Percentiles rank a stretch among this genome's conserved stretches.
phyloP scores from a whole-genome alignment of 108 stramenopile species.

The Nitzschia sp. region DNA sequence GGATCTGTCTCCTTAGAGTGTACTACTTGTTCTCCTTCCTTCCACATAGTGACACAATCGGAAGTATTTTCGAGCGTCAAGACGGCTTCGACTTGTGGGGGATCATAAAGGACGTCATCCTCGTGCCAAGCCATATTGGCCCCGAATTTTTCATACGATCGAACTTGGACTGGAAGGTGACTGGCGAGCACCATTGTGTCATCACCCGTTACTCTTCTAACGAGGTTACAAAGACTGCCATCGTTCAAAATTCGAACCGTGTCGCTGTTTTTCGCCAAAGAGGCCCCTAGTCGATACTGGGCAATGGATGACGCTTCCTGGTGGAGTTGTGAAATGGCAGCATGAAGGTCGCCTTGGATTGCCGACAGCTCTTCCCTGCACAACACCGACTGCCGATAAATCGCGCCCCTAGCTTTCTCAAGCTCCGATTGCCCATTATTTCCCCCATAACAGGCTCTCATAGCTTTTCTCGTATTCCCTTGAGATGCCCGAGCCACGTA shows the following conservation, averaged over 20 bases:
- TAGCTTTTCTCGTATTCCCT: no score
- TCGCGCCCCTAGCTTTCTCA: conserved; percentile 49
- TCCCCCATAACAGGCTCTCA: no score
- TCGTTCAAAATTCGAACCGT: conserved; percentile 42
- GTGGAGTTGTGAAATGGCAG: conserved; percentile 14
- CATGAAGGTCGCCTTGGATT: conserved; percentile 28
- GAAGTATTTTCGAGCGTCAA: conserved; percentile 80
- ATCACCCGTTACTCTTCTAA: conserved; percentile 33
- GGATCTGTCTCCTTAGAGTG: conserved; percentile 42
- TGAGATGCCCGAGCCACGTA: no score
- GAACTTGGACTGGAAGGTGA: conserved; percentile 64
- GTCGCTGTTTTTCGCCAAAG: conserved; percentile 21
- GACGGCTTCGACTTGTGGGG: conserved; percentile 73
- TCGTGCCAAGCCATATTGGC: conserved; percentile 78
- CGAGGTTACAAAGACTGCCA: conserved; percentile 47
- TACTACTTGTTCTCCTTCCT: neutral
- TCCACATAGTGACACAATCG: conserved; percentile 78
- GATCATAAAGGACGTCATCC: conserved; percentile 70
- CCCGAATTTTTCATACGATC: conserved; percentile 67
- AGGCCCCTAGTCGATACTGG: conserved; percentile 55
- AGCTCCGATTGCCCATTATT: conserved; percentile 26
- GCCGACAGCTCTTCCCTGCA: conserved; percentile 40
- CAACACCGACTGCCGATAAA: conserved; percentile 68
- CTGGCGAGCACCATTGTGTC: conserved; percentile 20
- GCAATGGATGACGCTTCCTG: conserved; percentile 73